phyloP scores from a whole-genome alignment of 2,329 filamentous ascomycete genomes.

The Ceratocystis albifundus region DNA sequence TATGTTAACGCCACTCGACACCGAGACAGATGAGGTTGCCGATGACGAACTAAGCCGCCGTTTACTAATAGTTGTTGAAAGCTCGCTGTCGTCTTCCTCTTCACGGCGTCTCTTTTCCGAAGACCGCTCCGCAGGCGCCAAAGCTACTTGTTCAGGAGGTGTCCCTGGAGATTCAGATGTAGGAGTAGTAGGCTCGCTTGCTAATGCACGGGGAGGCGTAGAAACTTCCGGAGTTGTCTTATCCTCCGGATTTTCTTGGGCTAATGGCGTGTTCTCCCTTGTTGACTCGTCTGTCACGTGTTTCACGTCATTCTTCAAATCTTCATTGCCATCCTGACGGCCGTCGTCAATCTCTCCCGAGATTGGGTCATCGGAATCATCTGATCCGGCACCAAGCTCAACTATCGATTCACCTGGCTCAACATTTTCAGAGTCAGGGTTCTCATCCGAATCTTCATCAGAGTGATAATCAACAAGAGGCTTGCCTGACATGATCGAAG shows the following conservation, averaged over 20 bases:
- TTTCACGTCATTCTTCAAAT: not conserved
- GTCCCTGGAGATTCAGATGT: constrained; percentile 27
- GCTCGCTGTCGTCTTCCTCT: constrained; percentile 77
- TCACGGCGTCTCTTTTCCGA: constrained; percentile 84
- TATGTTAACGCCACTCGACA: constrained; percentile 25
- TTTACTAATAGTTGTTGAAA: constrained; percentile 55
- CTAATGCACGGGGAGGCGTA: constrained; percentile 23
- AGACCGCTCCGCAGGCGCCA: constrained; percentile 59
- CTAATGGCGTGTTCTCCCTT: not conserved
- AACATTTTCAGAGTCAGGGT: constrained; percentile 45
- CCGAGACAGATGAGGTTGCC: constrained; percentile 38
- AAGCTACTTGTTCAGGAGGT: constrained; percentile 32
- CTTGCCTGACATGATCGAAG: constrained; percentile 48
- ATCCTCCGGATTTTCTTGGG: not conserved
- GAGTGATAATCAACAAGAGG: constrained; percentile 86
- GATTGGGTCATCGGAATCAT: not conserved
- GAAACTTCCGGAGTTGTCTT: constrained; percentile 21
- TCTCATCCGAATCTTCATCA: constrained; percentile 60
- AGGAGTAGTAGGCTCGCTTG: constrained; percentile 23
- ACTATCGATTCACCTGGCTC: not conserved
- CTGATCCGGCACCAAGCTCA: not conserved
- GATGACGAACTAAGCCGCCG: constrained; percentile 48
- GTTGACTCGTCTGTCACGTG: not conserved
- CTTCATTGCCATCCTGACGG: not conserved
- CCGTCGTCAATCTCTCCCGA: not conserved